Evolutionary conservation across 345 rosid genomes (phyloP).

Genomic region (Xanthoceras sorbifolium): DNA sequence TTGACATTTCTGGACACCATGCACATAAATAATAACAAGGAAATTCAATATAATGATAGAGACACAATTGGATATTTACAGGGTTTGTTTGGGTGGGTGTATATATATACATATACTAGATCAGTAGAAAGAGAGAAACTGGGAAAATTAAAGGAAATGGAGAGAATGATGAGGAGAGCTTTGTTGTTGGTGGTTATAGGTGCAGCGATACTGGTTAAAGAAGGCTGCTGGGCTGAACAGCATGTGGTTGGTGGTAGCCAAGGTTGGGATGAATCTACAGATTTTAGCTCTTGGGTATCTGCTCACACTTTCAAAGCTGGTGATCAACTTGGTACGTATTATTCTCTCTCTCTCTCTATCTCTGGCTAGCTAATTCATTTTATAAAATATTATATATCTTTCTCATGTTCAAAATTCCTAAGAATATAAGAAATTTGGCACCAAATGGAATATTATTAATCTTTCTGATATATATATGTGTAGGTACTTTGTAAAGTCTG

Average conservation of each 20-base stretch:
- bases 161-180: constrained; percentile 27
- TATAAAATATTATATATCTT: neutral
- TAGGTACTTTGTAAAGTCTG: too few relatives aligned
- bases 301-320: constrained; percentile 73
- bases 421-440: too few relatives aligned
- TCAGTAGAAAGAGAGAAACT: neutral
- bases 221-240: constrained; percentile 51
- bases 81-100: neutral
- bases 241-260: constrained; percentile 84
- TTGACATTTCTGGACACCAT: constrained; percentile 1
- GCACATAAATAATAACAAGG: neutral
- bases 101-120: neutral
- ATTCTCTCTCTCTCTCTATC: neutral
- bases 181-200: constrained; percentile 36
- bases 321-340: constrained; percentile 71
- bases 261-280: constrained; percentile 84
- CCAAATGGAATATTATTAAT: too few relatives aligned
- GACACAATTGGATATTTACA: neutral
- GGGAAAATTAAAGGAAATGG: neutral
- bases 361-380: too few relatives aligned
- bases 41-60: constrained; percentile 8
- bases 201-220: constrained; percentile 30
- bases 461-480: too few relatives aligned
- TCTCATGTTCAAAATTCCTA: too few relatives aligned
- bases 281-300: constrained; percentile 74